Conservation (phyloP, 75 land plant genomes). For the Sequoiadendron giganteum region DNA sequence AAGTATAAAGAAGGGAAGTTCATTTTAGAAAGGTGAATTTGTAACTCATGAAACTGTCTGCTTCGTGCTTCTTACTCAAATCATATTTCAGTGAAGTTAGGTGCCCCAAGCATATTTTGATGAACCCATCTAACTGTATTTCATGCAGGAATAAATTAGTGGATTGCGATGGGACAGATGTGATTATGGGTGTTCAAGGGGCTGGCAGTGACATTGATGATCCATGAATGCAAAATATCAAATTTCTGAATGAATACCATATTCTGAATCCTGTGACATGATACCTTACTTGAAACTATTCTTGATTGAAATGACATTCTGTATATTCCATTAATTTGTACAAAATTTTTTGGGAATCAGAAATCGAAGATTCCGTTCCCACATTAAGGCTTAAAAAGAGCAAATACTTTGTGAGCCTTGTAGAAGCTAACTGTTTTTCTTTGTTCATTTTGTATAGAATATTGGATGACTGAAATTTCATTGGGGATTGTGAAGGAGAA, state of each 20-base stretch:
- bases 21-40: conserved; percentile 47
- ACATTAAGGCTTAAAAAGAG: neutral
- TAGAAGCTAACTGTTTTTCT: neutral
- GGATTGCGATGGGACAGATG: conserved; percentile 11
- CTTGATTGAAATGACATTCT: neutral
- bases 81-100: neutral
- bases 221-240: neutral
- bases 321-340: conserved; percentile 15
- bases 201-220: conserved; percentile 7
- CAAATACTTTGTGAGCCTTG: neutral
- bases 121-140: conserved; percentile 3
- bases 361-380: conserved; percentile 16
- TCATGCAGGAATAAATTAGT: conserved; percentile 1
- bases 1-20: conserved; percentile 68
- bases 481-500: neutral
- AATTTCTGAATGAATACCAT: neutral
- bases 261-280: conserved; percentile 5
- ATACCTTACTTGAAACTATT: neutral
- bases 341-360: conserved; percentile 14
- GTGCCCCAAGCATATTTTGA: neutral
- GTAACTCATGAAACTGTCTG: neutral
- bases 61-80: neutral
- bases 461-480: neutral
- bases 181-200: conserved; percentile 8
- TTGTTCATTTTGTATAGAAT: neutral